phyloP scores from a whole-genome alignment of 345 rosid genomes.

The Eucalyptus shirleyi region DNA sequence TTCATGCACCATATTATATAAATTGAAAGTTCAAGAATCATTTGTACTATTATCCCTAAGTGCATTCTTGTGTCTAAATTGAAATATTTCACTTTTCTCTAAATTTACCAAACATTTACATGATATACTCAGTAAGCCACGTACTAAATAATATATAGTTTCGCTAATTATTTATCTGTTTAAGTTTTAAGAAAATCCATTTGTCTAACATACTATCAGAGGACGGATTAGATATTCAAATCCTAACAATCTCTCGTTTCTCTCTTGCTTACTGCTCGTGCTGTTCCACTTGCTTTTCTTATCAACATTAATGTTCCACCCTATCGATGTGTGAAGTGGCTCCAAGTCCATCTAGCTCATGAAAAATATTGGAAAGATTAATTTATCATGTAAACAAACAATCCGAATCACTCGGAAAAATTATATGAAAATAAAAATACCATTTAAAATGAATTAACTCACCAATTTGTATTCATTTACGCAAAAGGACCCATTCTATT shows the following conservation, averaged over 20 bases:
- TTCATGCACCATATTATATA: accelerated
- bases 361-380: background rate
- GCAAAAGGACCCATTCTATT: background rate
- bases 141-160: background rate
- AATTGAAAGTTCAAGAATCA: background rate
- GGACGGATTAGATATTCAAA: background rate
- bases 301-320: background rate
- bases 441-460: background rate
- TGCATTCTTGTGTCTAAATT: background rate
- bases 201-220: background rate
- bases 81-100: background rate
- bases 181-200: background rate
- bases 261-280: background rate
- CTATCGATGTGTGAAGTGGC: background rate
- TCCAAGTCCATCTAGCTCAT: background rate
- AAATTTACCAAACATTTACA: background rate
- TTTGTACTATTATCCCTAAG: background rate
- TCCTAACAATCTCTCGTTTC: background rate
- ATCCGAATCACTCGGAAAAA: background rate
- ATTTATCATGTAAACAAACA: background rate
- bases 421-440: background rate
- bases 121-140: background rate
- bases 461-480: background rate
- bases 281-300: background rate
- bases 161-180: background rate